Conservation (phyloP, 148 eudicot genomes). For the Fagopyrum tataricum region DNA sequence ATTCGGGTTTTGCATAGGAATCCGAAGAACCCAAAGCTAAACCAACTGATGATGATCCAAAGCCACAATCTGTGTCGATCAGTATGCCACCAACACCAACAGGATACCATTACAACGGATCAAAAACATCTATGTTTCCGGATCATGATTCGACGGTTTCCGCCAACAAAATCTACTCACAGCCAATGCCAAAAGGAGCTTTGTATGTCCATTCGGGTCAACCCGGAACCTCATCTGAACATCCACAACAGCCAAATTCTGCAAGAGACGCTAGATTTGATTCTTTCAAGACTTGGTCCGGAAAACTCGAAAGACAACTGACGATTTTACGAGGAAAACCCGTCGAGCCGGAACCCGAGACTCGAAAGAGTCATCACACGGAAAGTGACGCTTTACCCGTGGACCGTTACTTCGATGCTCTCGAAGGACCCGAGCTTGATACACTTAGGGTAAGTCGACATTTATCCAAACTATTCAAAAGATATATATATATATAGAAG, state of each 20-base stretch:
- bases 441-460: constrained; percentile 44
- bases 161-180: constrained; percentile 8
- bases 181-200: constrained; percentile 14
- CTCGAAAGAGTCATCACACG: constrained; percentile 12
- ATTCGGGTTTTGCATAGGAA: background rate
- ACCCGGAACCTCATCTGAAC: constrained; percentile 7
- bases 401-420: constrained; percentile 73
- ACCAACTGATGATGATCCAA: background rate
- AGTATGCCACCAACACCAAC: constrained; percentile 18
- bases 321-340: constrained; percentile 50
- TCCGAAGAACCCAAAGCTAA: background rate
- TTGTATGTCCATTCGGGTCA: constrained; percentile 21
- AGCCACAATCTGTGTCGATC: constrained; percentile 11
- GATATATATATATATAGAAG: no score
- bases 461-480: background rate
- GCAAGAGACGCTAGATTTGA: constrained; percentile 52
- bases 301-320: constrained; percentile 65
- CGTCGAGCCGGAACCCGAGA: constrained; percentile 29
- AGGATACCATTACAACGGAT: background rate
- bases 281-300: constrained; percentile 89
- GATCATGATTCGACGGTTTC: background rate
- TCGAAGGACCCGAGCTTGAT: constrained; percentile 86
- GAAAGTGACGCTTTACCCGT: constrained; percentile 56
- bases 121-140: background rate
- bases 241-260: background rate